phyloP scores from a whole-genome alignment of 2,329 filamentous ascomycete species.

The Cladosporium oxysporum region DNA sequence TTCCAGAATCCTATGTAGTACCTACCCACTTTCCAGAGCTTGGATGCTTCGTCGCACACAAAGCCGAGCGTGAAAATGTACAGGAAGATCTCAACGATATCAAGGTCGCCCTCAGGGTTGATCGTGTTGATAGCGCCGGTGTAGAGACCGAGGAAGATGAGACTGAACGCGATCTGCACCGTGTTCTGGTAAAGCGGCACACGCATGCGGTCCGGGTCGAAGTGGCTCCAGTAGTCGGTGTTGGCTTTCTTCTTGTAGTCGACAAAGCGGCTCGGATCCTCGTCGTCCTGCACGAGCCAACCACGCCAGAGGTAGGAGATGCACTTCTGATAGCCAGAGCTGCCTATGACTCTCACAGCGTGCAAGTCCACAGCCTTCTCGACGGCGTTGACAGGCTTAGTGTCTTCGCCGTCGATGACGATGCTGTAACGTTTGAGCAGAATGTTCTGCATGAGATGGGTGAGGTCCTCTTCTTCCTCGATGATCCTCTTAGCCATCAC shows the following conservation, averaged over 20 bases:
- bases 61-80: slow-evolving; percentile 93
- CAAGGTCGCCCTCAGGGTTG: slow-evolving; percentile 80
- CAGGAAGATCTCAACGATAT: slow-evolving; percentile 77
- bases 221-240: slow-evolving; percentile 73
- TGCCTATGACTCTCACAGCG: slow-evolving; percentile 83
- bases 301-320: slow-evolving; percentile 90
- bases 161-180: slow-evolving; percentile 79
- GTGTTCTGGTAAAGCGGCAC: slow-evolving; percentile 90
- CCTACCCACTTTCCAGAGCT: slow-evolving; percentile 91
- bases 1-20: slow-evolving; percentile 97
- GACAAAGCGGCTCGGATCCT: slow-evolving; percentile 85
- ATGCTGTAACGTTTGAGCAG: slow-evolving; percentile 89
- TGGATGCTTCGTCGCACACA: slow-evolving; percentile 80
- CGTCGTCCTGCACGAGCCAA: slow-evolving; percentile 94
- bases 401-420: slow-evolving; percentile 69
- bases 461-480: slow-evolving; percentile 76
- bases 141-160: slow-evolving; percentile 82
- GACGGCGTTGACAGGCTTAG: slow-evolving; percentile 79
- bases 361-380: slow-evolving; percentile 94
- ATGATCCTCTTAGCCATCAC: slow-evolving; percentile 88
- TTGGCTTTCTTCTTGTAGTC: slow-evolving; percentile 83
- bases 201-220: slow-evolving; percentile 93
- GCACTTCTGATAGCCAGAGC: slow-evolving; percentile 93
- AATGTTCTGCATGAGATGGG: slow-evolving; percentile 76
- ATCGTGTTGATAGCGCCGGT: slow-evolving; percentile 93